These are phyloP conservation scores for Penicilliopsis zonata DNA, from an alignment of 495 filamentous ascomycete genomes.

Conservation along the genomic window DNA sequence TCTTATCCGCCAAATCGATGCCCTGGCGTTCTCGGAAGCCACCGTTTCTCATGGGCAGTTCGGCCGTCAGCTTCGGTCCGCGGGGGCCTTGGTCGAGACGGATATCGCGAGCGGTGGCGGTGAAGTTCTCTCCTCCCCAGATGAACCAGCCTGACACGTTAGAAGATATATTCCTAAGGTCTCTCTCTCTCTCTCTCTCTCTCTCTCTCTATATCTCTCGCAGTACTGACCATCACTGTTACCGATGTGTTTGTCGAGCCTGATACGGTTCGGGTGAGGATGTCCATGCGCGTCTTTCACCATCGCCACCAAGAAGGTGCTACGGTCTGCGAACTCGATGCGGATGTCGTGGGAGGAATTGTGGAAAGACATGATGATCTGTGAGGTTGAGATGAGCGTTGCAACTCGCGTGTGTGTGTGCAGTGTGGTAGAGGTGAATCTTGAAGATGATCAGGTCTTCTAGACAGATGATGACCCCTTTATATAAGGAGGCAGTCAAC, in stretches of 20 bases:
- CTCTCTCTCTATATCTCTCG: too few relatives aligned
- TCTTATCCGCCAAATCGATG: slow-evolving; percentile 8
- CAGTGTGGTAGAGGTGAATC: not conserved
- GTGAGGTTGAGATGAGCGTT: too few relatives aligned
- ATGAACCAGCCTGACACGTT: slow-evolving; percentile 9
- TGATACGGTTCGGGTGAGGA: slow-evolving; percentile 2
- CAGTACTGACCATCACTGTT: slow-evolving; percentile 7
- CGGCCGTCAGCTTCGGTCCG: slow-evolving; percentile 9
- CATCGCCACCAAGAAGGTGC: slow-evolving; percentile 5
- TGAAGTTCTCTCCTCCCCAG: slow-evolving; percentile 12
- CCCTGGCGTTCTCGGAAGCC: slow-evolving; percentile 8
- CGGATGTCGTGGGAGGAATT: slow-evolving; percentile 6
- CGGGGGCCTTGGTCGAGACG: slow-evolving; percentile 4
- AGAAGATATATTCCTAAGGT: not conserved
- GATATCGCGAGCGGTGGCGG: slow-evolving; percentile 5
- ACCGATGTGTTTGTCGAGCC: slow-evolving; percentile 10
- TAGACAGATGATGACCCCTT: too few relatives aligned
- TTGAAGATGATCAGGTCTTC: too few relatives aligned
- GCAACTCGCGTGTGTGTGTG: too few relatives aligned
- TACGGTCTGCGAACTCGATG: slow-evolving; percentile 4
- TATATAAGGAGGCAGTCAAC: too few relatives aligned
- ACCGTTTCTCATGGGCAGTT: slow-evolving; percentile 4
- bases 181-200: too few relatives aligned
- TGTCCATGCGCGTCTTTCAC: slow-evolving; percentile 3
- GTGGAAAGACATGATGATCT: slow-evolving; percentile 11